A percentile compares a stretch with the other conserved stretches of the same genome.
These are phyloP conservation scores for Amaranthus hypochondriacus DNA, from an alignment of 148 eudicot genomes.

Conservation along the genomic window DNA sequence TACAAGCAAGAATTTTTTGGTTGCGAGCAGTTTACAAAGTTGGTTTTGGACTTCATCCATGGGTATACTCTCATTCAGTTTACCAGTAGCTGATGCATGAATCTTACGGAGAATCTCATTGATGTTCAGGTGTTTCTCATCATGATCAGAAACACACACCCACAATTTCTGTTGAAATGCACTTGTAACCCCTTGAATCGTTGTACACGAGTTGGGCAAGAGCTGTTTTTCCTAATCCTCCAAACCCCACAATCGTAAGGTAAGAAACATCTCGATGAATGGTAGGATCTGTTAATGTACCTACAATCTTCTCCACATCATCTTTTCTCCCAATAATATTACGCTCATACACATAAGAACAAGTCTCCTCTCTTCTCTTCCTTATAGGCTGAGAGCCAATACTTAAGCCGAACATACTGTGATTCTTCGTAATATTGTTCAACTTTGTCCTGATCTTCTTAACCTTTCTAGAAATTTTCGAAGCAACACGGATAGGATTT, in stretches of 20 bases:
- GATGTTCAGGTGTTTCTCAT: not conserved
- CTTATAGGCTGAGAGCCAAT: not conserved
- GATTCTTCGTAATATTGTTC: not conserved
- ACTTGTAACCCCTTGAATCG: conserved; percentile 15
- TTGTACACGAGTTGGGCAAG: conserved; percentile 26
- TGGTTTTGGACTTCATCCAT: conserved; percentile 17
- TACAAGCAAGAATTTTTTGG: conserved; percentile 30
- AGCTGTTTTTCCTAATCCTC: conserved; percentile 36
- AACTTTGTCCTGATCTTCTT: conserved; percentile 10
- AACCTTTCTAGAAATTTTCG: conserved; percentile 5
- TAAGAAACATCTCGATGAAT: not conserved
- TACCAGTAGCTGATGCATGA: not conserved
- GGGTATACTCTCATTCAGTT: conserved; percentile 4
- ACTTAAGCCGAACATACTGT: conserved; percentile 8
- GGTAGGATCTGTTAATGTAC: conserved; percentile 9
- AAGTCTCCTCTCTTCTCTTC: conserved; percentile 6
- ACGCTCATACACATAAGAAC: conserved; percentile 7
- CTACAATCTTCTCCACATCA: conserved; percentile 3
- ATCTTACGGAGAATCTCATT: conserved; percentile 15
- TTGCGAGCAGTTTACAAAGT: conserved; percentile 4
- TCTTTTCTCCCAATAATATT: conserved; percentile 28
- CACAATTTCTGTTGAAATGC: conserved; percentile 21
- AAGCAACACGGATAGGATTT: conserved; percentile 1
- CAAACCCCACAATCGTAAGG: conserved; percentile 25
- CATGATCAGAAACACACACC: conserved; percentile 27